Evolutionary conservation across 2,329 filamentous ascomycete species (phyloP), one percentile per base, ranked within the genome.

Genomic region (Aspergillus glaucus): DNA sequence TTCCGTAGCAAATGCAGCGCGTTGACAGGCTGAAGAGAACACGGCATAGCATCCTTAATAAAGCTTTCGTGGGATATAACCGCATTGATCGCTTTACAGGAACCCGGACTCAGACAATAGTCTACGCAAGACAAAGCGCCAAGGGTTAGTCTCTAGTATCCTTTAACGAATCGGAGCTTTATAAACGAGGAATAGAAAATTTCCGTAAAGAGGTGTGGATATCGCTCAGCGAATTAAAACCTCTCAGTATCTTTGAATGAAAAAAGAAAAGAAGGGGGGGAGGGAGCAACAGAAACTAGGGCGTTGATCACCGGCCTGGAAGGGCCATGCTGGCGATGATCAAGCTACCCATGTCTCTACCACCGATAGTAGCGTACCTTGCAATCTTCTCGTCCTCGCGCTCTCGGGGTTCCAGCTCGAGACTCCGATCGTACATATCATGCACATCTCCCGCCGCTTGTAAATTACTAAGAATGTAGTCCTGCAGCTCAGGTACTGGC

Each of bases 351-450:
- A 62, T 64, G 47, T 65, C 64, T 71, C 65, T 62, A 57, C 55
- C 54, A 45, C 54, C 51, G 45, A 54, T 42, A 54, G 60, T 57
- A 53, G 66, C 81, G 63, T 84, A 95, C 91, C 93, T 94, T 67
- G 95, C 92, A 78, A 98, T 97, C 79, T 97, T 97, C 75, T 98
- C 93, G 66, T 98, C 93, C 75, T 98, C 93, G 62, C 93, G 82
- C 75, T 98, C 93, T 62, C 93, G 82, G 54, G 93, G 93, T 69
- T 98, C 93, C 52, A 98, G 85, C 63, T 85, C 80, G 73, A 98
- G 76, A 73, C 90, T 95, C 78, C 91, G 91, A 71, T 97, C 91
- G 75, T 97, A 98, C 93, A 97, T 97, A 76, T 97, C 92, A 69
- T 97, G 91, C 55, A 98, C 93, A 68, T 97, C 92, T 46, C 90